Evolutionary conservation across 192 early-diverging fungal genomes (phyloP).

Genomic region (Rhizophagus sp.): DNA sequence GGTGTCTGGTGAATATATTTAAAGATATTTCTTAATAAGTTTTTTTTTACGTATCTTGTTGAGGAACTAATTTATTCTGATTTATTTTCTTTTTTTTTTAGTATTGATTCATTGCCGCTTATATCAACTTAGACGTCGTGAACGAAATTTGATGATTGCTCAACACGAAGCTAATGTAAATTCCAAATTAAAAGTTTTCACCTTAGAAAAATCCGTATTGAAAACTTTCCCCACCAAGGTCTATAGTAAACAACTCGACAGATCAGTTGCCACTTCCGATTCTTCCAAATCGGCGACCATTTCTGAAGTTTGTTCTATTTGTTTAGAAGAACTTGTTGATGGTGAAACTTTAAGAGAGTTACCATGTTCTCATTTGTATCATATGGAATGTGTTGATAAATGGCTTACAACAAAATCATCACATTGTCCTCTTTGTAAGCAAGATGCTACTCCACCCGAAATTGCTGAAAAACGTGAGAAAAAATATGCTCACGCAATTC

Average conservation of each 20-base stretch:
- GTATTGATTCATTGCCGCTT: conserved; percentile 28
- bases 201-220: conserved; percentile 15
- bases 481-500: conserved; percentile 1
- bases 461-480: conserved; percentile 15
- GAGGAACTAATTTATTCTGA: background rate
- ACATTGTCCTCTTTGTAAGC: conserved; percentile 45
- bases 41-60: background rate
- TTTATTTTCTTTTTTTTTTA: background rate
- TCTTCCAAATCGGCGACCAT: background rate
- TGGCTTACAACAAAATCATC: conserved; percentile 48
- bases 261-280: background rate
- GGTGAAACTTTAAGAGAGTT: conserved; percentile 39
- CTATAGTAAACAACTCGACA: background rate
- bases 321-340: conserved; percentile 41
- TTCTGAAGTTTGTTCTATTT: conserved; percentile 39
- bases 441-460: conserved; percentile 33
- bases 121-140: conserved; percentile 28
- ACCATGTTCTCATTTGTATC: conserved; percentile 43
- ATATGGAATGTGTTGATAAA: conserved; percentile 45
- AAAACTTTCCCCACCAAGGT: conserved; percentile 24
- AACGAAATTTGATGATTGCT: conserved; percentile 20
- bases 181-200: conserved; percentile 18
- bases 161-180: conserved; percentile 12
- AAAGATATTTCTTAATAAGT: background rate
- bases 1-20: conserved; percentile 15